These are phyloP conservation scores for Colletotrichum orbiculare DNA, from an alignment of 2,329 filamentous ascomycete genomes.

Conservation along the genomic window DNA sequence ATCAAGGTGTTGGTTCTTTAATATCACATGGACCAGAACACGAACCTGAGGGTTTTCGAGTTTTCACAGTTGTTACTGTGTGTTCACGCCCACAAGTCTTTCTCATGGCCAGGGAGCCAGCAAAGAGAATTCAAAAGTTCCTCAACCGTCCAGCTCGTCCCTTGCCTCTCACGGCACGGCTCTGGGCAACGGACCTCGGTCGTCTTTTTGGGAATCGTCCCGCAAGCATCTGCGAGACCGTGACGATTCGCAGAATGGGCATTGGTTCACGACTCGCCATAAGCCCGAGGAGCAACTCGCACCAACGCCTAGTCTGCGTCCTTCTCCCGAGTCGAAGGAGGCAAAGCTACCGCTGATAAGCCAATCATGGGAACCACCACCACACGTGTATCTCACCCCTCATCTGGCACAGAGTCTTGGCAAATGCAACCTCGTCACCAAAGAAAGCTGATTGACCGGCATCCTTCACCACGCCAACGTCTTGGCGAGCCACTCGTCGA, in stretches of 20 bases:
- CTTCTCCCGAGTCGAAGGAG: slow-evolving; percentile 17
- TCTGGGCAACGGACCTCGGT: neutral
- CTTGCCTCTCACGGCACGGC: neutral
- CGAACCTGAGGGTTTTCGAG: no score
- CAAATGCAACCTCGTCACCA: slow-evolving; percentile 31
- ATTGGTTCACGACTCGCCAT: slow-evolving; percentile 20
- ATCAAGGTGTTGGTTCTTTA: no score
- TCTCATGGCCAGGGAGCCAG: neutral
- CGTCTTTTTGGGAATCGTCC: slow-evolving; percentile 1
- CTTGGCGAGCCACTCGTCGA: slow-evolving; percentile 21
- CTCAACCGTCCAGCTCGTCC: neutral
- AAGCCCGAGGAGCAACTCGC: neutral
- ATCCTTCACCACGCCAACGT: slow-evolving; percentile 15
- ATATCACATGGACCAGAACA: no score
- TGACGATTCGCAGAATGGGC: slow-evolving; percentile 20
- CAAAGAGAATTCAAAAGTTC: neutral
- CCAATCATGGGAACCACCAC: slow-evolving; percentile 30
- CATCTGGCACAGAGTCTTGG: slow-evolving; percentile 26
- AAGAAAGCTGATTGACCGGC: slow-evolving; percentile 30
- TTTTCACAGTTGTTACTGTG: no score
- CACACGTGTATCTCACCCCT: slow-evolving; percentile 29
- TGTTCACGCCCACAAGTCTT: no score
- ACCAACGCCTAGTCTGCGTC: slow-evolving; percentile 3
- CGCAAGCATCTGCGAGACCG: slow-evolving; percentile 14
- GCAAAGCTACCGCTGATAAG: slow-evolving; percentile 33